These are phyloP conservation scores for Pseudonitzschia pungens DNA, from an alignment of 108 stramenopile genomes.

Conservation along the genomic window DNA sequence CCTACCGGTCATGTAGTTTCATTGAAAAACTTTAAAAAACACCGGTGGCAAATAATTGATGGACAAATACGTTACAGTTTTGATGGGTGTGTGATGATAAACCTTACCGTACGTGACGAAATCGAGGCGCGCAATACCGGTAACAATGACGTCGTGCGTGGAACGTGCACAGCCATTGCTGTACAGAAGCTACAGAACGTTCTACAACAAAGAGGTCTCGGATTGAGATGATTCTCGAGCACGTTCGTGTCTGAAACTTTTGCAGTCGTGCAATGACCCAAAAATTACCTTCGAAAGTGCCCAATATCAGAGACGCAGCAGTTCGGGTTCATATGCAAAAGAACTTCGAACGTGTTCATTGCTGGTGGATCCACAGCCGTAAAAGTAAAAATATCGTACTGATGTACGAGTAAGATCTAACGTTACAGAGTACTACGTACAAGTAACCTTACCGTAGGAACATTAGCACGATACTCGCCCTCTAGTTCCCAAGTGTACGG, in stretches of 20 bases:
- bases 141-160: slow-evolving; percentile 12
- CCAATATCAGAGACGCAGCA: too few species aligned
- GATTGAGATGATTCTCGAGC: too few species aligned
- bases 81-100: neutral
- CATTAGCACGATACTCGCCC: too few species aligned
- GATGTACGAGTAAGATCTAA: too few species aligned
- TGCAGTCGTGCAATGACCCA: neutral
- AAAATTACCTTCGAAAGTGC: neutral
- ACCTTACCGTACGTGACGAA: neutral
- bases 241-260: neutral
- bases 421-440: too few species aligned
- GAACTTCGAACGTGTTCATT: too few species aligned
- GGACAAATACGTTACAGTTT: too few species aligned
- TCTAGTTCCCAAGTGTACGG: too few species aligned
- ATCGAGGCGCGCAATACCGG: neutral
- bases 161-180: slow-evolving; percentile 6
- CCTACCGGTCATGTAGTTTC: neutral
- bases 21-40: neutral
- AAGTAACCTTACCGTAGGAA: too few species aligned
- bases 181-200: slow-evolving; percentile 13
- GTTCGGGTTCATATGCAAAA: too few species aligned
- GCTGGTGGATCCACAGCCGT: too few species aligned
- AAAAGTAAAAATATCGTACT: too few species aligned
- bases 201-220: neutral
- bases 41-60: neutral